Conservation (phyloP, 2,329 filamentous ascomycete species). For the Hansfordia pulvinata region DNA sequence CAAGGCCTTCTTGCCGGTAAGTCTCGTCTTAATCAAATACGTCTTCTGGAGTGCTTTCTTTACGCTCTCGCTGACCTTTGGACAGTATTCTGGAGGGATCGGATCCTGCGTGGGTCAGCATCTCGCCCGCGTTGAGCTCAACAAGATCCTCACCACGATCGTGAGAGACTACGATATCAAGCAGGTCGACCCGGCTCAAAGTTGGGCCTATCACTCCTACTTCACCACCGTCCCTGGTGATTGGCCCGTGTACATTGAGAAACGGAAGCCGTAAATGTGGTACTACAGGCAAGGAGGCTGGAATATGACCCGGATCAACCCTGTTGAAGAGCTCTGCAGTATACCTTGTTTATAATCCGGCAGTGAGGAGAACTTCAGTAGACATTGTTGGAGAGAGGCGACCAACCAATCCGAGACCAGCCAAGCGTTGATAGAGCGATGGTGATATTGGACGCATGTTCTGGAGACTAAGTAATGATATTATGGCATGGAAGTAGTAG, state of each 20-base stretch:
- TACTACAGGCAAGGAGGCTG: too few relatives aligned
- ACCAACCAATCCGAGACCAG: too few relatives aligned
- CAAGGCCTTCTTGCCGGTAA: slow-evolving; percentile 1
- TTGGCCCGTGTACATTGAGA: not conserved
- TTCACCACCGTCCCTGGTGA: not conserved
- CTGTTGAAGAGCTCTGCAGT: too few relatives aligned
- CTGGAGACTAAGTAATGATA: too few relatives aligned
- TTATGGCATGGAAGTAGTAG: too few relatives aligned
- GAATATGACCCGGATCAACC: too few relatives aligned
- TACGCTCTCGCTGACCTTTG: not conserved
- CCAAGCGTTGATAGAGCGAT: too few relatives aligned
- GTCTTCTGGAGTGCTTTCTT: too few relatives aligned
- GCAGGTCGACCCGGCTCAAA: not conserved
- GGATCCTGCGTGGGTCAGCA: not conserved
- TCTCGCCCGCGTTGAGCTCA: not conserved
- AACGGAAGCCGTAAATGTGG: not conserved
- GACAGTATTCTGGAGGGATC: not conserved
- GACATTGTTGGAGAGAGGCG: too few relatives aligned
- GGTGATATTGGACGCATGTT: too few relatives aligned
- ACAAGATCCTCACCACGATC: slow-evolving; percentile 1
- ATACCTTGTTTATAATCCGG: too few relatives aligned
- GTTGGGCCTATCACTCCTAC: not conserved
- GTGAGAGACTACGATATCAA: slow-evolving; percentile 1
- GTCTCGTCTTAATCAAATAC: not conserved
- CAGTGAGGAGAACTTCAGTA: too few relatives aligned